These are phyloP conservation scores for Keqinozyma sinolaborantium DNA, from an alignment of 1,139 yeast genomes.

Conservation along the genomic window DNA sequence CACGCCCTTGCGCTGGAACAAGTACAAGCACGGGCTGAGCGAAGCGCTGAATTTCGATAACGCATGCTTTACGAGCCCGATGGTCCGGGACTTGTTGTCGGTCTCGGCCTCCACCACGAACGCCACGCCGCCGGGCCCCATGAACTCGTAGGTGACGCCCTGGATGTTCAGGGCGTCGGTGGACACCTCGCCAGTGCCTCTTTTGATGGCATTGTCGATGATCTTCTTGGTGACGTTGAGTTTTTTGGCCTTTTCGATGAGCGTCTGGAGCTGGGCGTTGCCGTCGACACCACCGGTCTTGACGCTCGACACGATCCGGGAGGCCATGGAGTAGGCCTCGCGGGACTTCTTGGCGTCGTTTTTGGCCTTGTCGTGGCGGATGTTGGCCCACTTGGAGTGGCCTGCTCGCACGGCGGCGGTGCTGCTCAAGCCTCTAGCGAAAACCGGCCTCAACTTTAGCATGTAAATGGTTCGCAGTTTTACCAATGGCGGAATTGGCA, in stretches of 20 bases:
- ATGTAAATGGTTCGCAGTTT: no score
- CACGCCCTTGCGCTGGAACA: slow-evolving; percentile 77
- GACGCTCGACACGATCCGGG: slow-evolving; percentile 71
- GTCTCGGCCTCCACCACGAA: slow-evolving; percentile 81
- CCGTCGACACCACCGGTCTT: slow-evolving; percentile 52
- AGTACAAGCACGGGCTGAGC: slow-evolving; percentile 71
- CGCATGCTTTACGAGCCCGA: slow-evolving; percentile 71
- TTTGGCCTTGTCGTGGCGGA: slow-evolving; percentile 90
- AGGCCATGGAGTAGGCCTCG: slow-evolving; percentile 69
- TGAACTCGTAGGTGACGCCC: slow-evolving; percentile 73
- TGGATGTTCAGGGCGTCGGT: slow-evolving; percentile 29
- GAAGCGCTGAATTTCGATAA: slow-evolving; percentile 70
- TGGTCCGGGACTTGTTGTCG: slow-evolving; percentile 82
- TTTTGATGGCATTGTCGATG: slow-evolving; percentile 78
- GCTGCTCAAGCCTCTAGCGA: slow-evolving; percentile 4
- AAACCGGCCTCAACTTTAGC: background rate
- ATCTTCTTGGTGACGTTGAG: slow-evolving; percentile 80
- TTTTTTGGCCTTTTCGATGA: slow-evolving; percentile 75
- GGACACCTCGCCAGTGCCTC: slow-evolving; percentile 64
- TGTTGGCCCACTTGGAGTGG: slow-evolving; percentile 94
- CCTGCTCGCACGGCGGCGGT: slow-evolving; percentile 43
- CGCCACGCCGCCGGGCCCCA: slow-evolving; percentile 92
- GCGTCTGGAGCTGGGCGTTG: slow-evolving; percentile 70
- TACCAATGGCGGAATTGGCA: no score
- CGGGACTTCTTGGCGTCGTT: slow-evolving; percentile 79